phyloP scores from a whole-genome alignment of 2,329 filamentous ascomycete species.

The Verticillium isaacii region DNA sequence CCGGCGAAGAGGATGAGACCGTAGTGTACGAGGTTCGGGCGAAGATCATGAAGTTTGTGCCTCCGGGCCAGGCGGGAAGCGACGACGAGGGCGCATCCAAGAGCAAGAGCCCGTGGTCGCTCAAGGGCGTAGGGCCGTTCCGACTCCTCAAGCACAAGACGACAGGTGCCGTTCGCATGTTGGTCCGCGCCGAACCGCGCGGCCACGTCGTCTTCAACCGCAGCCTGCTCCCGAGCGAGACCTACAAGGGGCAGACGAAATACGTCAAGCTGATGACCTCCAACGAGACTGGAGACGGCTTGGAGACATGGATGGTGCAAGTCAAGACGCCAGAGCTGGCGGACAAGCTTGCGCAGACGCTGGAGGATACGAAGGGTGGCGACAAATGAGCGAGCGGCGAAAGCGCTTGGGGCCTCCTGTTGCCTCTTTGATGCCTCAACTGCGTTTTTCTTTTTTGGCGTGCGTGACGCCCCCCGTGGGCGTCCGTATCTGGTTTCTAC shows the following conservation, averaged over 20 bases:
- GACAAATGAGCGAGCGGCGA: conserved; percentile 34
- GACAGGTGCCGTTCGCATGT: conserved; percentile 60
- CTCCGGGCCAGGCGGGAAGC: conserved; percentile 37
- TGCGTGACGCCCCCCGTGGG: too few species aligned
- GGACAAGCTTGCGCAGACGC: conserved; percentile 4
- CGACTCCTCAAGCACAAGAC: conserved; percentile 70
- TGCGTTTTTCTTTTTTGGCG: not conserved
- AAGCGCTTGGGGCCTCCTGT: not conserved
- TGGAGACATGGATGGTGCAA: conserved; percentile 68
- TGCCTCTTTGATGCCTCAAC: not conserved
- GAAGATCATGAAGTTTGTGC: conserved; percentile 61
- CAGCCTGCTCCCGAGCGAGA: conserved; percentile 52
- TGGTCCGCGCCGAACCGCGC: conserved; percentile 70
- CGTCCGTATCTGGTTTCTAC: not conserved
- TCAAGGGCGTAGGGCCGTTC: conserved; percentile 66
- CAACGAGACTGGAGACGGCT: conserved; percentile 50
- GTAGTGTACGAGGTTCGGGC: conserved; percentile 65
- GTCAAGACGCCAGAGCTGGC: conserved; percentile 62
- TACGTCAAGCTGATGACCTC: conserved; percentile 56
- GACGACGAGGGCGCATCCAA: conserved; percentile 34
- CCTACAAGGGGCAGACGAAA: conserved; percentile 58
- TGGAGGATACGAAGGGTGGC: conserved; percentile 42
- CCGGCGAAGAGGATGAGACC: conserved; percentile 69
- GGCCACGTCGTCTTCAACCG: conserved; percentile 73
- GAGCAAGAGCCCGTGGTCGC: conserved; percentile 58